phyloP scores from a whole-genome alignment of 352 stramenopile species.

The Phytophthora nicotianae region DNA sequence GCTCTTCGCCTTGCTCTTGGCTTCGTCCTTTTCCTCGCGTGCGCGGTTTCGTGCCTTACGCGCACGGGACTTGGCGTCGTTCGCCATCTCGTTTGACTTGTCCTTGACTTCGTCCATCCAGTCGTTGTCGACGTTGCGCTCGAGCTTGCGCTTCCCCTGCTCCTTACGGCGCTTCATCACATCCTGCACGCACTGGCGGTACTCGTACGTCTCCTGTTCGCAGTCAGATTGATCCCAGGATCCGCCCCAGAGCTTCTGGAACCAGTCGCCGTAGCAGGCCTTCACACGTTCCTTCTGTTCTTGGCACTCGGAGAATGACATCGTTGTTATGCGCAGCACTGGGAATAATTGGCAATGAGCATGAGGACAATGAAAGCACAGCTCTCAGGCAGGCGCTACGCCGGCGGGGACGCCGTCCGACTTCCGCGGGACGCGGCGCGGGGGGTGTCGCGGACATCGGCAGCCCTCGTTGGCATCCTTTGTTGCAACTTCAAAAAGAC shows the following conservation, averaged over 20 bases:
- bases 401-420: not conserved
- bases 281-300: slow-evolving; percentile 83
- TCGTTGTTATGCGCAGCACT: slow-evolving; percentile 7
- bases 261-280: slow-evolving; percentile 84
- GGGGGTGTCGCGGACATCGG: slow-evolving; percentile 18
- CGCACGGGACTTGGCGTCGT: slow-evolving; percentile 34
- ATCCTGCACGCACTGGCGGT: slow-evolving; percentile 74
- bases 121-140: slow-evolving; percentile 13
- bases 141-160: slow-evolving; percentile 28
- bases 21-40: slow-evolving; percentile 38
- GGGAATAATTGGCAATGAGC: slow-evolving; percentile 37
- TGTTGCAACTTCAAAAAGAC: slow-evolving; percentile 2
- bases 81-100: slow-evolving; percentile 28
- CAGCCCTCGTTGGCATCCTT: slow-evolving; percentile 9
- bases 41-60: slow-evolving; percentile 35
- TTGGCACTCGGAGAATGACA: slow-evolving; percentile 61
- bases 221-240: slow-evolving; percentile 65
- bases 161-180: slow-evolving; percentile 46
- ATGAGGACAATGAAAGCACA: not conserved
- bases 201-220: slow-evolving; percentile 76
- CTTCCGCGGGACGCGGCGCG: slow-evolving; percentile 19
- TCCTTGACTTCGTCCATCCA: slow-evolving; percentile 69
- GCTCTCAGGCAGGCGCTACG: not conserved
- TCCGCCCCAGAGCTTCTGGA: slow-evolving; percentile 74
- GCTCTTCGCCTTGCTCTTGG: slow-evolving; percentile 32